Evolutionary conservation across 139 green algal genomes (phyloP), one percentile per base, ranked within the genome.

Genomic region (Chlamydomonas incerta): DNA sequence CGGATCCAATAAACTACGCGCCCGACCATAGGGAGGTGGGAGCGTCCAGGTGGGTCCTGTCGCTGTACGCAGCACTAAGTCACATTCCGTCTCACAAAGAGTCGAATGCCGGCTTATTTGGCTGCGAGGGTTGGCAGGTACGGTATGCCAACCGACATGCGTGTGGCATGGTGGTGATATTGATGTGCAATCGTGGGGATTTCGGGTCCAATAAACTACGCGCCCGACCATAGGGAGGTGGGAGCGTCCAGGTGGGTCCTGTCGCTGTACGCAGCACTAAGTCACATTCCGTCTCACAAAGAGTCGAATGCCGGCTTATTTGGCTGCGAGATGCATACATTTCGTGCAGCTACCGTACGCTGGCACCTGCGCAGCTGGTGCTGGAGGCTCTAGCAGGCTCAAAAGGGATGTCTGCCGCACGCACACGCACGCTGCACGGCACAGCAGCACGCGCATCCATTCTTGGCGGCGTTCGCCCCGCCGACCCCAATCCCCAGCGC

Each of bases 231-330:
- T 55, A 31, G 4, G 67, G 31, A 28, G 37, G 74, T 46, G 47
- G 57, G 74, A 35, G 14, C 58, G 77, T 66, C 77, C 77, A 83
- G 77, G 41, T 83, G n/a, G 46, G 46, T 65, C 41, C 28, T 2
- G 41, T 74, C 57, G 0, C 29, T 83, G 0, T 83, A 73, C 77
- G 77, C 77, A 74, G 77, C 77, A 26, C 77, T 33, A 65, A 83
- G 77, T 83, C 77, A 83, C 77, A 46, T 83, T 50, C 63, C 77
- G 63, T 21, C 77, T 50, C 77, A 83, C 63, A 63, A 83, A 65
- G 63, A 34, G 18, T 41, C 63, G 77, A 24, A 83, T 33, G 77
- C 77, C 77, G 77, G 77, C 77, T 83, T 83, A 83, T 50, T 74
- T 52, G 77, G 77, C 77, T 83, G 75, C 75, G 75, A 62, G 55